These are phyloP conservation scores for Citrullus colocynthis DNA, from an alignment of 306 rosid genomes.

Conservation along the genomic window DNA sequence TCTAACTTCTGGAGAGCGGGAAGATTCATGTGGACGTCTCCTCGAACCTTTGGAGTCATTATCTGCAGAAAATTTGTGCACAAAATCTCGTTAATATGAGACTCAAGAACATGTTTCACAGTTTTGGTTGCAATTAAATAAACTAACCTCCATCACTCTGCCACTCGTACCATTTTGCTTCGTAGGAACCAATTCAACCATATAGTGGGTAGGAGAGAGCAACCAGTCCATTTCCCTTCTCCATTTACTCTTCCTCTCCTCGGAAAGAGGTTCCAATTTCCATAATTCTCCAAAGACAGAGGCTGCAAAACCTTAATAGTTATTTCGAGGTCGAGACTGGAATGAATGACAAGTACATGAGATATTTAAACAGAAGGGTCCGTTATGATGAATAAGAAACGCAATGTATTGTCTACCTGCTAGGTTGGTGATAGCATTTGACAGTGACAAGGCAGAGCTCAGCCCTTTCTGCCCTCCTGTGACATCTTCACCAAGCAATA, in stretches of 20 bases:
- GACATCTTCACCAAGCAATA: conserved; percentile 80
- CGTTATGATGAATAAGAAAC: not conserved
- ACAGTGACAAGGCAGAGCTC: conserved; percentile 61
- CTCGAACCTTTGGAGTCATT: conserved; percentile 88
- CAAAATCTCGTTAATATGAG: not conserved
- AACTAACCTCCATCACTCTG: conserved; percentile 63
- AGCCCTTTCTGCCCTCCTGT: conserved; percentile 78
- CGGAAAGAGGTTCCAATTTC: conserved; percentile 86
- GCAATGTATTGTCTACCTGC: conserved; percentile 37
- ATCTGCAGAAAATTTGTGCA: conserved; percentile 33
- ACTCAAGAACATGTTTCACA: not conserved
- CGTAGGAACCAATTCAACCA: conserved; percentile 96
- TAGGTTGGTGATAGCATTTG: conserved; percentile 69
- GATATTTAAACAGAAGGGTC: not conserved
- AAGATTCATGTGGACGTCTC: conserved; percentile 82
- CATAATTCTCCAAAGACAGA: conserved; percentile 82
- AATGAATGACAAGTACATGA: not conserved
- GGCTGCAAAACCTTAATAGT: conserved; percentile 30
- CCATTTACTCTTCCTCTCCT: conserved; percentile 78
- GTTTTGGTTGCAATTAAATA: conserved; percentile 8
- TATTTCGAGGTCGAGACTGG: not conserved
- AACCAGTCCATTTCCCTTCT: conserved; percentile 79
- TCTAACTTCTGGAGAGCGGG: conserved; percentile 96
- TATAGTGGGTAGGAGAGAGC: conserved; percentile 77
- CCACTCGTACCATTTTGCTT: conserved; percentile 77